phyloP scores from a whole-genome alignment of 805 yeast species.

The Yarrowia sp. region DNA sequence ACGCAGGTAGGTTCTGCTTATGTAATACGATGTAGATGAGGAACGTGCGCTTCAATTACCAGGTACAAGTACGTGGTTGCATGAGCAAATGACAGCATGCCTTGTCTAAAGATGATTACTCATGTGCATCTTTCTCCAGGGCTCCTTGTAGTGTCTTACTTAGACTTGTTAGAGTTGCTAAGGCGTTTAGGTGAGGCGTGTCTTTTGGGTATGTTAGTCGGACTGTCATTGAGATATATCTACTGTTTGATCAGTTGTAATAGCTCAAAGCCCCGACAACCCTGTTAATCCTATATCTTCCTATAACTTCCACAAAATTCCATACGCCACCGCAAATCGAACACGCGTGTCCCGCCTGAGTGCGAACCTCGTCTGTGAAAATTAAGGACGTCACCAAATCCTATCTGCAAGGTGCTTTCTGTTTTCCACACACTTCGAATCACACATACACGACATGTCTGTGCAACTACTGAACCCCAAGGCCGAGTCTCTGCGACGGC shows the following conservation, averaged over 20 bases:
- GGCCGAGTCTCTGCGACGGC: constrained; percentile 94
- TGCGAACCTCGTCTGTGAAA: neutral
- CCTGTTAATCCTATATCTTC: too few species aligned
- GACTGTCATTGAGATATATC: too few species aligned
- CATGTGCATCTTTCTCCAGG: too few species aligned
- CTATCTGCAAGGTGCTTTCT: constrained; percentile 11
- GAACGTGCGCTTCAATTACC: too few species aligned
- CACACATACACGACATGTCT: constrained; percentile 30
- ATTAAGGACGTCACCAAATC: neutral
- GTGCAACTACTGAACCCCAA: constrained; percentile 91
- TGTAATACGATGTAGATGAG: neutral
- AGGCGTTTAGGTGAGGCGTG: neutral
- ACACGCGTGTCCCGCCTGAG: neutral
- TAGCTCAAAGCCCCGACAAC: too few species aligned
- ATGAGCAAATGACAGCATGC: too few species aligned
- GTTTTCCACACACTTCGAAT: constrained; percentile 24
- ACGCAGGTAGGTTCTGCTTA: neutral
- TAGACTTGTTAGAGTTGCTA: neutral
- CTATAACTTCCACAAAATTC: too few species aligned
- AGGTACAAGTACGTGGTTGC: too few species aligned
- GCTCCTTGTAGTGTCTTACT: too few species aligned
- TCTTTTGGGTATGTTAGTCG: too few species aligned
- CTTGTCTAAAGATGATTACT: too few species aligned
- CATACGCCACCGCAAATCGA: neutral
- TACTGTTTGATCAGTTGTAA: too few species aligned